phyloP scores from a whole-genome alignment of 2,329 filamentous ascomycete species.

The Aspergillus clavatus region DNA sequence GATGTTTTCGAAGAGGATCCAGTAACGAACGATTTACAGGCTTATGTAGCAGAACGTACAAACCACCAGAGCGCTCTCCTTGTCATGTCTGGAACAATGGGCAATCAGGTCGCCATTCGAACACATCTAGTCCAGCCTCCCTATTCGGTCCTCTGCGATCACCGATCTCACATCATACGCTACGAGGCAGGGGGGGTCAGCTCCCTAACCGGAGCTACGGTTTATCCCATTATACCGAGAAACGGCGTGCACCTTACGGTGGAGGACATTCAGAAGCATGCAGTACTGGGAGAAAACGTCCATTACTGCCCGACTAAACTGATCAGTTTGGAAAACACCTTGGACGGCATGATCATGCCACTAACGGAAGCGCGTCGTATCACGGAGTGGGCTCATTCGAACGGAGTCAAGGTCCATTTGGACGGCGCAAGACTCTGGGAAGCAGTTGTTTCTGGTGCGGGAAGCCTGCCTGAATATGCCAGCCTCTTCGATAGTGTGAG shows the following conservation, averaged over 20 bases:
- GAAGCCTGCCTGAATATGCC: slow-evolving; percentile 62
- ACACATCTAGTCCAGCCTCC: slow-evolving; percentile 75
- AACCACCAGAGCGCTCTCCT: slow-evolving; percentile 73
- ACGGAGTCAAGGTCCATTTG: slow-evolving; percentile 66
- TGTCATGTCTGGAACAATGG: slow-evolving; percentile 89
- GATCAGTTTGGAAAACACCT: slow-evolving; percentile 80
- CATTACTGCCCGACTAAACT: slow-evolving; percentile 76
- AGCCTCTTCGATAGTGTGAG: slow-evolving; percentile 68
- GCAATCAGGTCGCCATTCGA: slow-evolving; percentile 80
- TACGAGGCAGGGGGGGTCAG: slow-evolving; percentile 64
- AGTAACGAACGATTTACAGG: slow-evolving; percentile 71
- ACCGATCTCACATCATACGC: slow-evolving; percentile 69
- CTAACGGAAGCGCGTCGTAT: slow-evolving; percentile 67
- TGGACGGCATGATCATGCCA: slow-evolving; percentile 74
- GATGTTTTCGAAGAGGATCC: slow-evolving; percentile 79
- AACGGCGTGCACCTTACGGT: slow-evolving; percentile 72
- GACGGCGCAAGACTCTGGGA: slow-evolving; percentile 82
- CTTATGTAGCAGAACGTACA: slow-evolving; percentile 66
- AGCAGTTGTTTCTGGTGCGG: slow-evolving; percentile 66
- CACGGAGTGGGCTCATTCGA: slow-evolving; percentile 60
- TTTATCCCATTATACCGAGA: slow-evolving; percentile 60
- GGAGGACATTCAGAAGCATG: slow-evolving; percentile 66
- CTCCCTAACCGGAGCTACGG: slow-evolving; percentile 64
- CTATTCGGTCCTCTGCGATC: slow-evolving; percentile 73
- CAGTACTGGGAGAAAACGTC: slow-evolving; percentile 60